Base-by-base conservation (phyloP, 495 filamentous ascomycete genomes). In the Lindgomyces ingoldianus region DNA sequence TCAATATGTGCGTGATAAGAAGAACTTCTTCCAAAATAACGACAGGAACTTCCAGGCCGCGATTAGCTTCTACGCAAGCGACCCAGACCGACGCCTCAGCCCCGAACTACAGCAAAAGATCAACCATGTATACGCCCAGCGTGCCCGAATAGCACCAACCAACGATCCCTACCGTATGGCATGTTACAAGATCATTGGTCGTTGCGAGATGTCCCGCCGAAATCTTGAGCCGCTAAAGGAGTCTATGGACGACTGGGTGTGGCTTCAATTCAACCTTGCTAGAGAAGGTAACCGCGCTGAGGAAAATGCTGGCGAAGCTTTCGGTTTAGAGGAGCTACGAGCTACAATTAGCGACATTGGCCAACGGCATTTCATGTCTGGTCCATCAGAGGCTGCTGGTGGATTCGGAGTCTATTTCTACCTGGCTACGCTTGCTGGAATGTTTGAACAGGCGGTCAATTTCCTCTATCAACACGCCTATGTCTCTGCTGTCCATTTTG, bases 181-280 rank as follows among this genome's bases (percentile, higher is more conserved):
- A 16, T 96, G 96, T 74, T 98, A 97, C 82, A 98, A 98, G 76
- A 85, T 99, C 57, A 88, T 98, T 69, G 94, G 94, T 48, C 91
- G 94, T 30, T 96, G 93, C 76, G 94, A 98, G 68, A 82, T 99
- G 19, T 81, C 76, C 62, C 87, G 88, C 52, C 84, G 92, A 65
- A 90, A 82, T 58, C 80, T 97, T 11, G 90, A 95, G n/a, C 83
- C 49, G 81, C 21, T 98, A 18, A 87, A 84, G 57, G 88, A 88
- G 58, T 88, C 85, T 24, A 86, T 96, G 48, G 90, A 96, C 68
- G 95, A 98, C 73, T 98, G 91, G 91, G 87, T 95, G 74, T 99
- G 94, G 94, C 77, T 99, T 59, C 94, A 98, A 73, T 91, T 98
- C 74, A 89, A 85, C 68, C 86, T 99, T 45, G 91, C 93, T 16